Conservation (phyloP, 228 moss, liverwort and hornwort genomes). For the Sphagnum magellanicum region DNA sequence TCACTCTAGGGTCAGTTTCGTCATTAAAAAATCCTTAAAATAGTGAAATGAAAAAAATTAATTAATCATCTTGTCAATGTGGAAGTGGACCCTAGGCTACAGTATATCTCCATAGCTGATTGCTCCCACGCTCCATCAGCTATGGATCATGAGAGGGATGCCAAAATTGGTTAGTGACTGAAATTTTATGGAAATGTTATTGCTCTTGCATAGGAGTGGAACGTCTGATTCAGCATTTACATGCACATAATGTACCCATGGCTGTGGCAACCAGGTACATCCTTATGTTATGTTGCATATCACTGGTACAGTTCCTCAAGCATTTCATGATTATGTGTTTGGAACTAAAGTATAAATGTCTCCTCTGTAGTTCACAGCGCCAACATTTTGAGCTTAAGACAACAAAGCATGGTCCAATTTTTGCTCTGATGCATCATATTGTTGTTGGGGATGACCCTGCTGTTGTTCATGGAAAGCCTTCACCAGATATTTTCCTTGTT, state of each 20-base stretch:
- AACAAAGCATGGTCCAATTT: slow-evolving; percentile 60
- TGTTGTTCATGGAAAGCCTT: slow-evolving; percentile 69
- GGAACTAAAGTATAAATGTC: slow-evolving; percentile 27
- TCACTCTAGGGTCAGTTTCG: too few relatives aligned
- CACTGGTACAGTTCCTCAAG: slow-evolving; percentile 18
- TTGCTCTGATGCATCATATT: slow-evolving; percentile 86
- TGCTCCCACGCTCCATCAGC: too few relatives aligned
- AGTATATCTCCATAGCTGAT: too few relatives aligned
- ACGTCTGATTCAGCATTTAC: slow-evolving; percentile 69
- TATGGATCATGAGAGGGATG: too few relatives aligned
- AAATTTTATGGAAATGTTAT: background rate
- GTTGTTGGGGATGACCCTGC: slow-evolving; percentile 85
- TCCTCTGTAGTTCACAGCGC: slow-evolving; percentile 76
- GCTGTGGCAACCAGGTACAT: slow-evolving; percentile 87
- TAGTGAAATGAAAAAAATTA: too few relatives aligned
- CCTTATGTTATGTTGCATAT: background rate
- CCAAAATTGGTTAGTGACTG: too few relatives aligned
- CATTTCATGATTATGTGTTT: slow-evolving; percentile 15
- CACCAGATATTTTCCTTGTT: slow-evolving; percentile 76
- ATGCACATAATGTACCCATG: slow-evolving; percentile 71
- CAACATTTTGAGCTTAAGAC: slow-evolving; percentile 93
- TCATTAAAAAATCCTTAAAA: too few relatives aligned
- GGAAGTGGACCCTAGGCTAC: too few relatives aligned
- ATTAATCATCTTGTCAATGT: too few relatives aligned
- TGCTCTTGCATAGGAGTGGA: slow-evolving; percentile 59